A percentile compares a stretch with the other conserved stretches of the same genome.
phyloP scores from a whole-genome alignment of 2,329 filamentous ascomycete genomes.

The Talaromyces marneffei region DNA sequence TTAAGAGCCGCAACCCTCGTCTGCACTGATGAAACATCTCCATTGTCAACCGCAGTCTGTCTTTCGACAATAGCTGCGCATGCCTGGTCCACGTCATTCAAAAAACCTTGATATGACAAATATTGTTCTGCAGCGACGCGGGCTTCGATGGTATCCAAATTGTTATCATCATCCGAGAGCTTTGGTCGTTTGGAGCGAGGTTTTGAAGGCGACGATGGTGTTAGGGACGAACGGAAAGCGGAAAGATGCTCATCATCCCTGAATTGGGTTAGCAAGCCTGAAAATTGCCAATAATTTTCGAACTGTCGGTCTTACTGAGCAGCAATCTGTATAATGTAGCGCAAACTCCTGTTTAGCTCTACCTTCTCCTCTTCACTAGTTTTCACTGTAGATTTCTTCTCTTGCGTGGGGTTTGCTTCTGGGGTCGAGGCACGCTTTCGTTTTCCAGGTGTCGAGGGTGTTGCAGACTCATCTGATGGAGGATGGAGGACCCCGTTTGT shows the following conservation, averaged over 20 bases:
- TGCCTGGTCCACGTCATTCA: conserved; percentile 39
- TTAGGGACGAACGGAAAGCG: conserved; percentile 37
- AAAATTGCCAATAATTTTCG: background rate
- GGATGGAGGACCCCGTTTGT: conserved; percentile 32
- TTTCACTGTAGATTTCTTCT: conserved; percentile 21
- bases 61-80: conserved; percentile 33
- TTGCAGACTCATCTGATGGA: conserved; percentile 25
- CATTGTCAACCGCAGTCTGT: conserved; percentile 24
- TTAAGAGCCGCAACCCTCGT: conserved; percentile 53
- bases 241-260: conserved; percentile 42
- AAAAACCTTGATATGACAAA: conserved; percentile 36
- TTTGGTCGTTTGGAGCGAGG: conserved; percentile 41
- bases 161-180: conserved; percentile 30
- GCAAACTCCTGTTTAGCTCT: conserved; percentile 28
- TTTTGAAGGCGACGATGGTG: conserved; percentile 29
- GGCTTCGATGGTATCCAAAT: conserved; percentile 33
- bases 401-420: conserved; percentile 24
- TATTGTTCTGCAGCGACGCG: conserved; percentile 36
- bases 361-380: conserved; percentile 27
- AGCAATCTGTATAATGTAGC: conserved; percentile 13
- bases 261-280: conserved; percentile 18
- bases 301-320: conserved; percentile 5
- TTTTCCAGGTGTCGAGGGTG: conserved; percentile 34
- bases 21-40: conserved; percentile 28
- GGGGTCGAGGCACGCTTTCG: conserved; percentile 37